Evolutionary conservation across 2,329 filamentous ascomycete genomes (phyloP).

Genomic region (Proliferodiscus dingleyae): DNA sequence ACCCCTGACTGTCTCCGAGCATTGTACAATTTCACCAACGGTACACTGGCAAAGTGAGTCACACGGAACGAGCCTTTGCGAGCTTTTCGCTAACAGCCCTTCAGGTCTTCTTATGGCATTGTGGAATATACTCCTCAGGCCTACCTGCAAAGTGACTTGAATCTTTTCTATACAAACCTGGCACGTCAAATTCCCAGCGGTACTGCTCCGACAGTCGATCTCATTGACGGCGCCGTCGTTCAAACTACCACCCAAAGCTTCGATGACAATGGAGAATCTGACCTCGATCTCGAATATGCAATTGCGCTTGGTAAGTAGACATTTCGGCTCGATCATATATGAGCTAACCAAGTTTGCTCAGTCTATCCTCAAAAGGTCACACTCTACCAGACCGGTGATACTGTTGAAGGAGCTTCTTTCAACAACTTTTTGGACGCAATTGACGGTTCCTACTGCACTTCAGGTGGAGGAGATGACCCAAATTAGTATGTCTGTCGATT

Average conservation of each 20-base stretch:
- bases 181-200: constrained; percentile 34
- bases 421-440: constrained; percentile 36
- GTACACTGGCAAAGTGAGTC: constrained; percentile 33
- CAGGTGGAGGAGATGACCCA: constrained; percentile 38
- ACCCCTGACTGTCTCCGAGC: constrained; percentile 52
- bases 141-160: constrained; percentile 46
- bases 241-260: constrained; percentile 34
- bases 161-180: constrained; percentile 45
- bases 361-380: constrained; percentile 46
- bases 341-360: not conserved
- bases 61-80: constrained; percentile 33
- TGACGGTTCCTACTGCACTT: constrained; percentile 43
- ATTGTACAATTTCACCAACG: constrained; percentile 43
- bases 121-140: constrained; percentile 51
- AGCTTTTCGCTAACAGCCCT: not conserved
- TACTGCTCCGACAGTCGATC: constrained; percentile 24
- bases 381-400: constrained; percentile 43
- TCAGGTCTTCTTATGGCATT: constrained; percentile 39
- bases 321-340: not conserved
- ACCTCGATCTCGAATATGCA: constrained; percentile 37
- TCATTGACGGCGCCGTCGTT: constrained; percentile 26
- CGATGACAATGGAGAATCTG: constrained; percentile 38
- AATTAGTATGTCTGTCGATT: not conserved
- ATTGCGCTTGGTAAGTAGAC: constrained; percentile 36
- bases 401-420: constrained; percentile 22